These are phyloP conservation scores for Gastrolobium bilobum DNA, from an alignment of 306 rosid species.

Conservation along the genomic window DNA sequence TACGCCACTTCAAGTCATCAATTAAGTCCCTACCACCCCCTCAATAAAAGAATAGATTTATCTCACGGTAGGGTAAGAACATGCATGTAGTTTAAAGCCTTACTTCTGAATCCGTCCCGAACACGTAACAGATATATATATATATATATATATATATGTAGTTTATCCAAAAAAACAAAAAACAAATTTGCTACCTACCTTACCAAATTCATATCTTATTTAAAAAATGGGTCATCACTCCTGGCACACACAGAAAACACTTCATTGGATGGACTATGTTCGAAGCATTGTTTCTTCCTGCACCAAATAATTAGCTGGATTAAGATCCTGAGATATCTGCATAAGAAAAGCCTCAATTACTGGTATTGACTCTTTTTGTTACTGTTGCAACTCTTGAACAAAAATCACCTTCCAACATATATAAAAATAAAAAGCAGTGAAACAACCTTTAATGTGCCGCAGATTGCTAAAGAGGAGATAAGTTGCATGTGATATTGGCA, in stretches of 20 bases:
- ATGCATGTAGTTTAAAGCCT: too few relatives aligned
- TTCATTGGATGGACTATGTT: neutral
- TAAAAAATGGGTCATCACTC: constrained; percentile 32
- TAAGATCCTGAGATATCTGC: constrained; percentile 36
- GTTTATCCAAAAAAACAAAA: neutral
- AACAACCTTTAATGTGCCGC: constrained; percentile 16
- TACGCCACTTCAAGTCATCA: constrained; percentile 38
- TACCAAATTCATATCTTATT: constrained; percentile 37
- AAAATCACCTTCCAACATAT: constrained; percentile 36
- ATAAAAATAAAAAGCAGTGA: constrained; percentile 30
- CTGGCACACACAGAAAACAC: neutral
- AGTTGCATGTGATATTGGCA: constrained; percentile 81
- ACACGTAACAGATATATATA: too few relatives aligned
- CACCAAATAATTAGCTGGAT: constrained; percentile 4
- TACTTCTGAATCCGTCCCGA: too few relatives aligned
- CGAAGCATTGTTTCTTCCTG: neutral
- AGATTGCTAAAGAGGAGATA: neutral
- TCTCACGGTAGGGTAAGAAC: too few relatives aligned
- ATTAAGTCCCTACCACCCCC: constrained; percentile 46
- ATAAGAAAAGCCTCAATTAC: constrained; percentile 28
- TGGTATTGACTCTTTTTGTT: neutral
- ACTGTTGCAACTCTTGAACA: constrained; percentile 13
- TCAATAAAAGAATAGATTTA: neutral
- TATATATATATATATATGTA: too few relatives aligned
- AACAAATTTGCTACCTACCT: constrained; percentile 36